Percentiles rank a stretch among this genome's conserved stretches.
Conservation (phyloP, 108 stramenopile species). For the Nitzschia sp. region DNA sequence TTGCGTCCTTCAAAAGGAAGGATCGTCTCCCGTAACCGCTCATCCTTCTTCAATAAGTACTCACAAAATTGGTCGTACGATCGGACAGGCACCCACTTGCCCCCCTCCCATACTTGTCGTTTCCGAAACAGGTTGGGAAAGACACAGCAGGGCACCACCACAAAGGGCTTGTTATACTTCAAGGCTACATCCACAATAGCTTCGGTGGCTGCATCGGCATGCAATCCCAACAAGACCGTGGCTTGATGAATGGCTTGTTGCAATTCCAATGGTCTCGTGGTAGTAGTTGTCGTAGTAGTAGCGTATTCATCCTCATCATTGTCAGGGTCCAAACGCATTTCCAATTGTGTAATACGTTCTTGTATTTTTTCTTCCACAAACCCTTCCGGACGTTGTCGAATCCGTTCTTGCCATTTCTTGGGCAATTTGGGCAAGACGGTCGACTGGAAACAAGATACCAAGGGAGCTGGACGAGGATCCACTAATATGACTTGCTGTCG, state of each 20-base stretch:
- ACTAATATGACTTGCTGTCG: slow-evolving; percentile 65
- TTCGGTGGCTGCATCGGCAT: slow-evolving; percentile 87
- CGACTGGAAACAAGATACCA: slow-evolving; percentile 58
- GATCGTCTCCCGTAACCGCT: slow-evolving; percentile 24
- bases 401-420: slow-evolving; percentile 74
- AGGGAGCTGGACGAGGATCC: slow-evolving; percentile 73
- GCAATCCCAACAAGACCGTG: slow-evolving; percentile 70
- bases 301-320: neutral
- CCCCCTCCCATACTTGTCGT: slow-evolving; percentile 8
- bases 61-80: slow-evolving; percentile 79
- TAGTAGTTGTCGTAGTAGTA: neutral
- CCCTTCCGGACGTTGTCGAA: slow-evolving; percentile 6
- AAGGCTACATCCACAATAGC: slow-evolving; percentile 79
- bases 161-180: slow-evolving; percentile 66
- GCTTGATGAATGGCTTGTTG: slow-evolving; percentile 23
- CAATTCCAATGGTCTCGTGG: slow-evolving; percentile 7
- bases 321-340: slow-evolving; percentile 8
- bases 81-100: slow-evolving; percentile 56
- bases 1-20: slow-evolving; percentile 74
- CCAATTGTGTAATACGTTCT: slow-evolving; percentile 65
- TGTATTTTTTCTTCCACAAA: slow-evolving; percentile 27
- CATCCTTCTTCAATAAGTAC: slow-evolving; percentile 57
- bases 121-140: slow-evolving; percentile 71
- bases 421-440: slow-evolving; percentile 77
- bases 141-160: slow-evolving; percentile 84